Percentiles rank a stretch among this genome's conserved stretches.
phyloP scores from a whole-genome alignment of 352 stramenopile genomes.

The Globisporangium nagaii region DNA sequence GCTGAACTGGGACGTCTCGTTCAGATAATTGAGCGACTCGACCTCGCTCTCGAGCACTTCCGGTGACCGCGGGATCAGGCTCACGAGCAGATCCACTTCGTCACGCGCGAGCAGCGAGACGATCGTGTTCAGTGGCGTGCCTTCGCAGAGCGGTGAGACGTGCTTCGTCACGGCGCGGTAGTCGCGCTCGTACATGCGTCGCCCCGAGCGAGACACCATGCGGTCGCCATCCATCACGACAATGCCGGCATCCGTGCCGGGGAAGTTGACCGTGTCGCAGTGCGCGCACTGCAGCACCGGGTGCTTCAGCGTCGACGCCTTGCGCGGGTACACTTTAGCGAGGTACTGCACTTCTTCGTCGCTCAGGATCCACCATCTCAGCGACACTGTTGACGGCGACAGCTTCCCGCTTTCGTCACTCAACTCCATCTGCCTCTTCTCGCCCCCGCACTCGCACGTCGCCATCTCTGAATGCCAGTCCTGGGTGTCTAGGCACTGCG shows the following conservation, averaged over 20 bases:
- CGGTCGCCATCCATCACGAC: constrained; percentile 62
- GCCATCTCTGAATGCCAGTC: constrained; percentile 29
- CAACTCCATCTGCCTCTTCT: background rate
- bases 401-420: constrained; percentile 2
- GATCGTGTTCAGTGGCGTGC: constrained; percentile 54
- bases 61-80: constrained; percentile 32
- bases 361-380: constrained; percentile 77
- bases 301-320: constrained; percentile 35
- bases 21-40: constrained; percentile 52
- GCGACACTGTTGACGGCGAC: background rate
- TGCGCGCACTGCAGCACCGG: constrained; percentile 69
- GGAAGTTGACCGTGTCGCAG: constrained; percentile 76
- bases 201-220: constrained; percentile 60
- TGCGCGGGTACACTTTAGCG: constrained; percentile 45
- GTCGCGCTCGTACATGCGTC: constrained; percentile 75
- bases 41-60: constrained; percentile 66
- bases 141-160: constrained; percentile 66
- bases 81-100: constrained; percentile 47
- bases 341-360: constrained; percentile 67
- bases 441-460: constrained; percentile 24
- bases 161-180: constrained; percentile 78
- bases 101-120: constrained; percentile 30
- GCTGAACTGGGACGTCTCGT: constrained; percentile 26
- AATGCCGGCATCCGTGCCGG: constrained; percentile 67
- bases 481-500: constrained; percentile 39